These are phyloP conservation scores for Inonotus obliquus DNA, from an alignment of 1,284 basidiomycete genomes.

Conservation along the genomic window DNA sequence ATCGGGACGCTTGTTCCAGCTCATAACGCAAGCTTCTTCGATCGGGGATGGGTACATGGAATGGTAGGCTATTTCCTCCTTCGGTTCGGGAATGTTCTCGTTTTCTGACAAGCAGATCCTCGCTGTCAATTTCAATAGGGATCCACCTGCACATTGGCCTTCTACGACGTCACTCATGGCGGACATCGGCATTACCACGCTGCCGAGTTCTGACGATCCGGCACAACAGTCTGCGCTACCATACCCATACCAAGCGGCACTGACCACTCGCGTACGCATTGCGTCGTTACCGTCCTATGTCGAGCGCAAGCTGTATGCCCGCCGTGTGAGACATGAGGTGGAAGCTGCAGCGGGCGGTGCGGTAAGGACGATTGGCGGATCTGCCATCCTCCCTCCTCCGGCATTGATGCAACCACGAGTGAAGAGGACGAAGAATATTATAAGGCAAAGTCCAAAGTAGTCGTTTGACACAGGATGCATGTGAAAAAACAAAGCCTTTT, in stretches of 20 bases:
- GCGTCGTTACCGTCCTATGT: not conserved
- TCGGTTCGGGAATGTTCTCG: not conserved
- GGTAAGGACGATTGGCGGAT: slow-evolving; percentile 2
- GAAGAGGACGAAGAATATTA: not conserved
- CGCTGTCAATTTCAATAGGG: not conserved
- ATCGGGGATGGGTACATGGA: slow-evolving; percentile 5
- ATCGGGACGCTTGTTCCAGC: slow-evolving; percentile 4
- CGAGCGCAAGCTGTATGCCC: not conserved
- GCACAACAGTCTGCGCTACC: not conserved
- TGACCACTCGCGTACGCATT: not conserved
- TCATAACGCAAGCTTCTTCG: slow-evolving; percentile 1
- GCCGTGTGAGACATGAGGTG: not conserved
- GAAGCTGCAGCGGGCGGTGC: not conserved
- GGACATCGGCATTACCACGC: not conserved
- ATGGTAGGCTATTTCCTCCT: not conserved
- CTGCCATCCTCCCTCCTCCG: not conserved
- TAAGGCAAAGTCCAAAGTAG: not conserved
- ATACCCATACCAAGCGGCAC: not conserved
- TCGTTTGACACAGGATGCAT: not conserved
- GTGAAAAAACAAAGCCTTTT: too few species aligned
- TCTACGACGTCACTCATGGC: not conserved
- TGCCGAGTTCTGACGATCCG: not conserved
- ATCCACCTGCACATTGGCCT: not conserved
- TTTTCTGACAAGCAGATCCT: not conserved
- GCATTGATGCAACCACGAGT: not conserved